A percentile compares a stretch with the other conserved stretches of the same genome.
Conservation (phyloP, 768 basidiomycete genomes). For the Infundibulicybe gibba region DNA sequence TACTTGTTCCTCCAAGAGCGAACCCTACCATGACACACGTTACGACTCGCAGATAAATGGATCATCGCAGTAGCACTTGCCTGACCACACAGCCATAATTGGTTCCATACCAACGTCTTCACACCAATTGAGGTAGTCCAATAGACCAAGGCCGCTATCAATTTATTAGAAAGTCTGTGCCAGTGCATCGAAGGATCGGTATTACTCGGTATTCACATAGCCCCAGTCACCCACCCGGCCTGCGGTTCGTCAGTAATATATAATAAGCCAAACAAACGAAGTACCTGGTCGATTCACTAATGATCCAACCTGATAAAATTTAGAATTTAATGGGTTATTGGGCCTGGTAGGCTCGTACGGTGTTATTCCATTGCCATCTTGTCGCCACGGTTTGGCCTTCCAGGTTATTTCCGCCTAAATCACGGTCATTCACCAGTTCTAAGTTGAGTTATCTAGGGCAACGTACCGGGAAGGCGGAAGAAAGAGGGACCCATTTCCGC, state of each 20-base stretch:
- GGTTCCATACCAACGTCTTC: constrained; percentile 55
- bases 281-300: constrained; percentile 46
- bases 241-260: not conserved
- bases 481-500: constrained; percentile 52
- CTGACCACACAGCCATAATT: constrained; percentile 62
- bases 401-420: constrained; percentile 49
- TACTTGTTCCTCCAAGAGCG: constrained; percentile 40
- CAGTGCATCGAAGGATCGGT: constrained; percentile 8
- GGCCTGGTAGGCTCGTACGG: constrained; percentile 25
- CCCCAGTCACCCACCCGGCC: constrained; percentile 64
- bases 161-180: not conserved
- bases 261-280: not conserved
- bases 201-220: constrained; percentile 58
- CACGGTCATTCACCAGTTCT: not conserved
- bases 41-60: not conserved
- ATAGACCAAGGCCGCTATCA: constrained; percentile 22
- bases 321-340: not conserved
- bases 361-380: constrained; percentile 62
- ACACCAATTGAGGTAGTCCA: constrained; percentile 40
- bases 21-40: constrained; percentile 32
- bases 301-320: constrained; percentile 28
- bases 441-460: not conserved
- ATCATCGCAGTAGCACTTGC: constrained; percentile 15
- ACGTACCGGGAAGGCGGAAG: constrained; percentile 50
- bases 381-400: constrained; percentile 50